Evolutionary conservation across 2,329 filamentous ascomycete genomes (phyloP).

Genomic region (Parastagonospora nodorum): DNA sequence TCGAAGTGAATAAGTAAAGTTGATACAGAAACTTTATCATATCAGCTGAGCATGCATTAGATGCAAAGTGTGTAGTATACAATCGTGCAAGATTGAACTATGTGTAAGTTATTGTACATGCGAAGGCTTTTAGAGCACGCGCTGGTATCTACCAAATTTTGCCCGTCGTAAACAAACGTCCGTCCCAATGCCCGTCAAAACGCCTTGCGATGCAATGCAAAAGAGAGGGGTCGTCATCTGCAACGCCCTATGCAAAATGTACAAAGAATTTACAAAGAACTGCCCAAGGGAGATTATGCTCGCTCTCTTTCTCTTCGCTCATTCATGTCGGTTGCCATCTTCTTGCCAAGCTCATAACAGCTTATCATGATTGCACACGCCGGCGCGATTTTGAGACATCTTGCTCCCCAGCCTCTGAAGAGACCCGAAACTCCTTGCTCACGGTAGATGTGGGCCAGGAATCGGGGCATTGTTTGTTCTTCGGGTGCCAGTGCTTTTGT

Average conservation of each 20-base stretch:
- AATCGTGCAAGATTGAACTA: not conserved
- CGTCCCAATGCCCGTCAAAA: not conserved
- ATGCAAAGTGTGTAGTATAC: not conserved
- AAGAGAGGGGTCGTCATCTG: slow-evolving; percentile 4
- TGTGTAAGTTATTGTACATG: slow-evolving; percentile 8
- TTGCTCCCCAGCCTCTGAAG: slow-evolving; percentile 89
- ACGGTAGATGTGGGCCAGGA: slow-evolving; percentile 89
- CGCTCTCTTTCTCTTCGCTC: slow-evolving; percentile 50
- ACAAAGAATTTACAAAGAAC: slow-evolving; percentile 3
- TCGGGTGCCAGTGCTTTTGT: slow-evolving; percentile 64
- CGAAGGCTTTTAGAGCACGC: slow-evolving; percentile 1
- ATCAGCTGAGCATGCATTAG: not conserved
- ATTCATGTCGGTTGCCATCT: slow-evolving; percentile 79
- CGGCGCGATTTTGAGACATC: slow-evolving; percentile 92
- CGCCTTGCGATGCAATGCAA: slow-evolving; percentile 10
- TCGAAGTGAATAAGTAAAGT: too few relatives aligned
- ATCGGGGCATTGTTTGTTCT: slow-evolving; percentile 75
- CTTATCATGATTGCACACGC: slow-evolving; percentile 99
- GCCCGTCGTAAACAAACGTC: not conserved
- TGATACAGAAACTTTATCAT: not conserved
- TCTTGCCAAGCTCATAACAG: slow-evolving; percentile 95
- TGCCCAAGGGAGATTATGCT: not conserved
- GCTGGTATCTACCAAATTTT: slow-evolving; percentile 11
- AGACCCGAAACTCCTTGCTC: slow-evolving; percentile 81
- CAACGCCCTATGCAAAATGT: slow-evolving; percentile 4